phyloP scores from a whole-genome alignment of 2,329 filamentous ascomycete genomes.

The Mycosphaerella arachidis region DNA sequence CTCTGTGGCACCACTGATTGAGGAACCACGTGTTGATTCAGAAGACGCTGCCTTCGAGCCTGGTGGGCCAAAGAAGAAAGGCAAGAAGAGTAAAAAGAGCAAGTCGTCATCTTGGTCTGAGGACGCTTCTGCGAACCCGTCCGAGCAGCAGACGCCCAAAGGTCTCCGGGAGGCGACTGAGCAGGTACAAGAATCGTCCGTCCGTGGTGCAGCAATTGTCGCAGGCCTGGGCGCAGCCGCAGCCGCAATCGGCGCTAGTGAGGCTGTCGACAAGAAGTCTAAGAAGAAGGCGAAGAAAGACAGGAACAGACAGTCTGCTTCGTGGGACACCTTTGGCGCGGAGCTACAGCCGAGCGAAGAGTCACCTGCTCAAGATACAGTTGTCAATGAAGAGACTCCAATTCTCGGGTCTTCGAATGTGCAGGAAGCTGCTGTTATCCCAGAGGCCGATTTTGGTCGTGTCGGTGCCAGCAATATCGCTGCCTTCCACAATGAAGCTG shows the following conservation, averaged over 20 bases:
- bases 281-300: slow-evolving; percentile 39
- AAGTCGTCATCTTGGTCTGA: slow-evolving; percentile 7
- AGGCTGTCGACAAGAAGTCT: not conserved
- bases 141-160: not conserved
- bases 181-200: slow-evolving; percentile 9
- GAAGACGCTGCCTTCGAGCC: not conserved
- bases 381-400: not conserved
- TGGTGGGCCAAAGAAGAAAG: slow-evolving; percentile 26
- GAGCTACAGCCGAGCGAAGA: not conserved
- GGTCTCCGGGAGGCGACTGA: not conserved
- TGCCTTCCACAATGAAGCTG: not conserved
- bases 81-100: slow-evolving; percentile 20
- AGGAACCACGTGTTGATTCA: not conserved
- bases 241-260: not conserved
- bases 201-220: not conserved
- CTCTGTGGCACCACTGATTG: not conserved
- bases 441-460: not conserved
- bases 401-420: not conserved
- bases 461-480: not conserved
- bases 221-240: not conserved
- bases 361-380: not conserved
- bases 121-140: slow-evolving; percentile 1
- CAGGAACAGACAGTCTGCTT: slow-evolving; percentile 31
- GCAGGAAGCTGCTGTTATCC: not conserved
- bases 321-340: slow-evolving; percentile 4